Conservation (phyloP, 208 protist species). For the Crithidia fasciculata region DNA sequence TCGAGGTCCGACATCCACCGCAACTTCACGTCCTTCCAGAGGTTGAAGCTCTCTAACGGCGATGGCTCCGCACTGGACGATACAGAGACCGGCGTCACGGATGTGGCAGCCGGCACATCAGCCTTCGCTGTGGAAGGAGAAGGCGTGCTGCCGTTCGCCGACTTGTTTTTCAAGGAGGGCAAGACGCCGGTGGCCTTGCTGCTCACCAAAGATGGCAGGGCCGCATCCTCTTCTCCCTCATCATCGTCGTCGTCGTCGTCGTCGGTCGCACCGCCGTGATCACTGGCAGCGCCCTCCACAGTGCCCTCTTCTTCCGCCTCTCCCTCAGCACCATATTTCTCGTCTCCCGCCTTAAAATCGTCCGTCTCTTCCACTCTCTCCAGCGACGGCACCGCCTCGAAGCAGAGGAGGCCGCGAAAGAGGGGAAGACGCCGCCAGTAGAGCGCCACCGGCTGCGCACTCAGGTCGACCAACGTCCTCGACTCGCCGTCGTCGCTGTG, state of each 20-base stretch:
- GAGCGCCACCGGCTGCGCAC: not conserved
- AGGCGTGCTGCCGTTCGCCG: too few species aligned
- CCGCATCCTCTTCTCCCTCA: not conserved
- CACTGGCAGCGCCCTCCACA: not conserved
- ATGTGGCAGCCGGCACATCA: not conserved
- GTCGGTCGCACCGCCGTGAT: too few species aligned
- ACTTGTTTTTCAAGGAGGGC: too few species aligned
- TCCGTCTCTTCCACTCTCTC: not conserved
- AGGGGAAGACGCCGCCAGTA: slow-evolving; percentile 46
- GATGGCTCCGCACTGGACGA: not conserved
- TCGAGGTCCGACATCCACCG: slow-evolving; percentile 50
- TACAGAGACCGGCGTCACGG: not conserved
- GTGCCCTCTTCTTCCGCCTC: not conserved
- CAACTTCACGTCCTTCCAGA: slow-evolving; percentile 40
- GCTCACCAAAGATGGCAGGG: too few species aligned
- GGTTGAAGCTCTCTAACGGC: not conserved
- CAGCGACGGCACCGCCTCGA: slow-evolving; percentile 38
- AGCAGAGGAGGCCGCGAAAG: slow-evolving; percentile 72
- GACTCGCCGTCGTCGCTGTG: not conserved
- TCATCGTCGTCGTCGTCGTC: not conserved
- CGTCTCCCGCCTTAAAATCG: too few species aligned
- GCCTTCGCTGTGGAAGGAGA: not conserved
- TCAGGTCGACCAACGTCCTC: not conserved
- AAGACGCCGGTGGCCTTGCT: too few species aligned
- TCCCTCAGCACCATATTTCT: not conserved